Evolutionary conservation across 2,329 filamentous ascomycete species (phyloP).

Genomic region (Colletotrichum sp.): DNA sequence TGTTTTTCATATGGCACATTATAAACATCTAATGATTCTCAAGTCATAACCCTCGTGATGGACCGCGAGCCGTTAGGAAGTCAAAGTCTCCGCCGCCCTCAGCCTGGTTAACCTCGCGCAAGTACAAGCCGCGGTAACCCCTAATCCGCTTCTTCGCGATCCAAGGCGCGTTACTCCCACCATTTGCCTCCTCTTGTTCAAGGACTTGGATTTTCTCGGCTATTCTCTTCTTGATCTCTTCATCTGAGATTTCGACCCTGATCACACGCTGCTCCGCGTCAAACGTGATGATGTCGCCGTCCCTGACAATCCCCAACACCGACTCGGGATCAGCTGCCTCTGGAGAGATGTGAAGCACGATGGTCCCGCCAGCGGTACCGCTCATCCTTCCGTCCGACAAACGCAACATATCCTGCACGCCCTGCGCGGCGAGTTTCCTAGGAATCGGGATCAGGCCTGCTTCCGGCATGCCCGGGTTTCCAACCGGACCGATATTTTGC

Average conservation of each 20-base stretch:
- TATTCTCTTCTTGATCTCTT: conserved; percentile 70
- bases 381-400: conserved; percentile 89
- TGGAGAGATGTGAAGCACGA: conserved; percentile 86
- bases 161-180: conserved; percentile 34
- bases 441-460: conserved; percentile 70
- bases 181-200: conserved; percentile 39
- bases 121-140: conserved; percentile 65
- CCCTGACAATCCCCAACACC: conserved; percentile 76
- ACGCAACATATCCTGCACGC: conserved; percentile 80
- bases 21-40: background rate
- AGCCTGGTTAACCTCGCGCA: conserved; percentile 64
- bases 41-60: background rate
- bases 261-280: conserved; percentile 72
- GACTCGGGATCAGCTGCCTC: conserved; percentile 80
- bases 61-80: conserved; percentile 54
- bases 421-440: conserved; percentile 77
- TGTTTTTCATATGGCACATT: background rate
- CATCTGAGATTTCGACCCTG: conserved; percentile 65
- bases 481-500: conserved; percentile 87
- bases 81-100: conserved; percentile 66
- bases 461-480: conserved; percentile 93
- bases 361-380: conserved; percentile 87
- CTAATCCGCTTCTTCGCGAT: conserved; percentile 43
- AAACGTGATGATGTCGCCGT: conserved; percentile 82
- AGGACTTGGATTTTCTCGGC: conserved; percentile 52